phyloP scores from a whole-genome alignment of 2,329 filamentous ascomycete species.

The Fusarium sp. region DNA sequence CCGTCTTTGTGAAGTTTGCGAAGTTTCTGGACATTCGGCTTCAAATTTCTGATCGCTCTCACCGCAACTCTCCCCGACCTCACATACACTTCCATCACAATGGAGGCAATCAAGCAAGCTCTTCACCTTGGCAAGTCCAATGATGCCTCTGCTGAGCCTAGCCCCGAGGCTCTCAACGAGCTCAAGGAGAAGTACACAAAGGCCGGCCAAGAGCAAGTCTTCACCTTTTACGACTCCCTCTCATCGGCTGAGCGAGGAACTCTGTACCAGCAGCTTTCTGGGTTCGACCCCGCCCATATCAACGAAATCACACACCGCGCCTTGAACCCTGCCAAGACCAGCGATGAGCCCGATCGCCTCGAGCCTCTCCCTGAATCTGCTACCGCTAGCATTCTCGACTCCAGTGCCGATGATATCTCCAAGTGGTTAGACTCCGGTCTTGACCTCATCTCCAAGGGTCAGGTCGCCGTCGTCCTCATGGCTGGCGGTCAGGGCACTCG shows the following conservation, averaged over 20 bases:
- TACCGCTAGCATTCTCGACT: conserved; percentile 91
- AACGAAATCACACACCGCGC: conserved; percentile 86
- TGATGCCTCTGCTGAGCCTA: conserved; percentile 59
- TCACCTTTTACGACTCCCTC: conserved; percentile 84
- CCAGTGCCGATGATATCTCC: conserved; percentile 77
- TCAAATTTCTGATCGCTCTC: conserved; percentile 10
- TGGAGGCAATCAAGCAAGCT: conserved; percentile 55
- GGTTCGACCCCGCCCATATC: conserved; percentile 85
- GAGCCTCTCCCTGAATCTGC: conserved; percentile 89
- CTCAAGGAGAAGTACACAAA: conserved; percentile 78
- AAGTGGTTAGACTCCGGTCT: conserved; percentile 86
- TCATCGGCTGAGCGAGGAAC: conserved; percentile 74
- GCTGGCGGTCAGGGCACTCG: conserved; percentile 96
- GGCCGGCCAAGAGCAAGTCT: conserved; percentile 80
- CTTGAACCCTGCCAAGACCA: conserved; percentile 76
- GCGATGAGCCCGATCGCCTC: conserved; percentile 65
- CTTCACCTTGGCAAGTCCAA: conserved; percentile 48
- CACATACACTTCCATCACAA: conserved; percentile 40
- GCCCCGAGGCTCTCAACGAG: conserved; percentile 70
- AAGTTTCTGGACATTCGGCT: not conserved
- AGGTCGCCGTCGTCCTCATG: conserved; percentile 90
- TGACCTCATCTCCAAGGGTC: conserved; percentile 79
- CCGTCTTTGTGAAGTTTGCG: not conserved
- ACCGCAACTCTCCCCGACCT: conserved; percentile 26
- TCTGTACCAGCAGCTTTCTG: conserved; percentile 82